Conservation (phyloP, 345 rosid species). For the Gossypium stocksii region DNA sequence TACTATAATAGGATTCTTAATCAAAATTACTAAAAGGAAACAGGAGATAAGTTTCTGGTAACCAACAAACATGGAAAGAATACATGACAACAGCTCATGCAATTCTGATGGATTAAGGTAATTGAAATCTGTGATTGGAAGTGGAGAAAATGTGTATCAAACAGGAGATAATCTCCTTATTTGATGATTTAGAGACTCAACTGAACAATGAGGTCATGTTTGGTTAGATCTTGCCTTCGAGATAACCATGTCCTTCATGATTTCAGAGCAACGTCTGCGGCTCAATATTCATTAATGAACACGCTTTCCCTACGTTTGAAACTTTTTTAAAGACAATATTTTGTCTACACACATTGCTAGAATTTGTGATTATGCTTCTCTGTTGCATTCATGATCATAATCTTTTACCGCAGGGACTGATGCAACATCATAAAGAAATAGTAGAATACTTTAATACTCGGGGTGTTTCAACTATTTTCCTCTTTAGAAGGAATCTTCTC, state of each 20-base stretch:
- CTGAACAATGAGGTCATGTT: neutral
- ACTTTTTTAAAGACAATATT: neutral
- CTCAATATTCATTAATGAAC: neutral
- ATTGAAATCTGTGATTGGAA: neutral
- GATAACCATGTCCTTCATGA: neutral
- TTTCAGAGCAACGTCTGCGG: neutral
- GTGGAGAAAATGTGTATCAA: neutral
- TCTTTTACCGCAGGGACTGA: slow-evolving; percentile 56
- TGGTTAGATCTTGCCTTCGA: neutral
- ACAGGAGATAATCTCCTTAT: neutral
- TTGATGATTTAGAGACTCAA: neutral
- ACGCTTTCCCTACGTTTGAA: neutral
- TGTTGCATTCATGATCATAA: neutral
- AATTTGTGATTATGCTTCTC: neutral
- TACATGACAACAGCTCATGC: neutral
- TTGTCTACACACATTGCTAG: neutral
- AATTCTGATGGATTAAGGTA: neutral
- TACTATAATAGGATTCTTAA: neutral
- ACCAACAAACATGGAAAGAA: neutral
- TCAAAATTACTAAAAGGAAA: neutral
- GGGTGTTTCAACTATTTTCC: slow-evolving; percentile 89
- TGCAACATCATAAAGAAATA: slow-evolving; percentile 79
- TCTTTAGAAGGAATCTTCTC: slow-evolving; percentile 87
- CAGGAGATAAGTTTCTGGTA: neutral
- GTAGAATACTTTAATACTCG: slow-evolving; percentile 76